Percentiles rank a stretch among this genome's conserved stretches.
Evolutionary conservation across 768 basidiomycete species (phyloP).

Genomic region (Pisolithus sp.): DNA sequence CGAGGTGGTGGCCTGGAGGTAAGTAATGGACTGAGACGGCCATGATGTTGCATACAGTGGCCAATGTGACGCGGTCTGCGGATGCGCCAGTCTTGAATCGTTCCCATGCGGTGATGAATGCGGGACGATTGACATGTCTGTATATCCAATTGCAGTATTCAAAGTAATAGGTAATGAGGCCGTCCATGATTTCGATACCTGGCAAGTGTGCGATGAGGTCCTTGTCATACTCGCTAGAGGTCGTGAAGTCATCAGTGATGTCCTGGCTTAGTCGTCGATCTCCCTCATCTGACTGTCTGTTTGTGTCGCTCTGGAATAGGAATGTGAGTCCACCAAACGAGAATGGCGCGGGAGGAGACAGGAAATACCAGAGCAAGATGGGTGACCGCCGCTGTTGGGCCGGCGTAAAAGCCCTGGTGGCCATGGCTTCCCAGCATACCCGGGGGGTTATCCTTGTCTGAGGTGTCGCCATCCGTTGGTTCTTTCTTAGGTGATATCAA

Average conservation of each 20-base stretch:
- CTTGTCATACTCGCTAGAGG: slow-evolving; percentile 55
- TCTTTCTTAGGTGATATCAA: slow-evolving; percentile 44
- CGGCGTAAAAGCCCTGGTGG: slow-evolving; percentile 67
- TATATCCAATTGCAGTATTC: slow-evolving; percentile 88
- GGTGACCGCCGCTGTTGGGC: slow-evolving; percentile 70
- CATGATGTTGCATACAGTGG: slow-evolving; percentile 70
- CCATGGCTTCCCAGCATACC: slow-evolving; percentile 62
- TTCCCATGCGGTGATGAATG: slow-evolving; percentile 62
- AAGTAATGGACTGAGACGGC: slow-evolving; percentile 69
- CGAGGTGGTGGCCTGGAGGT: slow-evolving; percentile 55
- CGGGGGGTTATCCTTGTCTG: slow-evolving; percentile 45
- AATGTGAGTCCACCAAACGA: slow-evolving; percentile 9
- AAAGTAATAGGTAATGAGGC: slow-evolving; percentile 70
- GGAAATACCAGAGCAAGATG: slow-evolving; percentile 54
- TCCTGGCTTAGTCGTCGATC: slow-evolving; percentile 52
- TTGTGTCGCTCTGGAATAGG: slow-evolving; percentile 30
- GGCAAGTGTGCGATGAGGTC: slow-evolving; percentile 68
- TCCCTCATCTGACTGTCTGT: slow-evolving; percentile 45
- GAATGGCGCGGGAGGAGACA: slow-evolving; percentile 6
- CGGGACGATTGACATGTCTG: slow-evolving; percentile 61
- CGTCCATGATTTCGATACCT: slow-evolving; percentile 60
- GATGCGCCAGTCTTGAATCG: slow-evolving; percentile 63
- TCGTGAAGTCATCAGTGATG: slow-evolving; percentile 32
- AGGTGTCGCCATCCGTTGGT: slow-evolving; percentile 38
- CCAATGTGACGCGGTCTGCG: slow-evolving; percentile 62